Evolutionary conservation across 2,329 filamentous ascomycete genomes (phyloP), one percentile per base, ranked within the genome.

Genomic region (Xylaria sp.): DNA sequence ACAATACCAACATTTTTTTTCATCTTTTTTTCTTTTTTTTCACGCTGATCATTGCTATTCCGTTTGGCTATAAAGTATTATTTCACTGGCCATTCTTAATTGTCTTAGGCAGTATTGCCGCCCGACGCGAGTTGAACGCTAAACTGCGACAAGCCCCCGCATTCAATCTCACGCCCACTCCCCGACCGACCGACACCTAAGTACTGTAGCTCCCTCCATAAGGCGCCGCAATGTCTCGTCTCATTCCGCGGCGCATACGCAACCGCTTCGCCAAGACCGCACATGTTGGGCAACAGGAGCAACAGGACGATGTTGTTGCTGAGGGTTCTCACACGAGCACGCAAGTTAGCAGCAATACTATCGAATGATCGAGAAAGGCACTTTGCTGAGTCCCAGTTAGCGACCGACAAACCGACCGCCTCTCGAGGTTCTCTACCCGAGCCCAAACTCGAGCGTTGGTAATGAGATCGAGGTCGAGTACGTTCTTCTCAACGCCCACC

Each of bases 361-460:
- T 29, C 25, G 37, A n/a, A 25, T 19, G 13, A 35, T 27, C 27
- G 19, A 43, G 4, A 21, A 48, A 27, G 15, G 29, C 19, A 15
- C 21, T 38, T 15, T 27, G 27, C 46, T 58, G 13, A 58, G 21
- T 31, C 37, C 21, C 11, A 44, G 17, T n/a, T 29, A 58, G 55
- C 40, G 29, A 38, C 21, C 19, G 8, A 19, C 19, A 44, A 51
- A 27, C 15, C 58, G 53, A 53, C n/a, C 46, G n/a, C 23, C 58
- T 21, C 38, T 61, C 10, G 47, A 61, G 47, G 58, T 61, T 47
- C 31, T 61, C 44, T 61, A 53, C 11, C 53, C 58, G 4, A n/a
- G 53, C 13, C 46, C 29, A 10, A 49, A 23, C 27, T n/a, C 2
- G 8, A 21, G 13, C 33, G 19, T 4, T 21, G 17, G 13, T 46